Percentiles rank a stretch among this genome's conserved stretches.
Conservation (phyloP, 1,284 basidiomycete species). For the Cystobasidium slooffiae region DNA sequence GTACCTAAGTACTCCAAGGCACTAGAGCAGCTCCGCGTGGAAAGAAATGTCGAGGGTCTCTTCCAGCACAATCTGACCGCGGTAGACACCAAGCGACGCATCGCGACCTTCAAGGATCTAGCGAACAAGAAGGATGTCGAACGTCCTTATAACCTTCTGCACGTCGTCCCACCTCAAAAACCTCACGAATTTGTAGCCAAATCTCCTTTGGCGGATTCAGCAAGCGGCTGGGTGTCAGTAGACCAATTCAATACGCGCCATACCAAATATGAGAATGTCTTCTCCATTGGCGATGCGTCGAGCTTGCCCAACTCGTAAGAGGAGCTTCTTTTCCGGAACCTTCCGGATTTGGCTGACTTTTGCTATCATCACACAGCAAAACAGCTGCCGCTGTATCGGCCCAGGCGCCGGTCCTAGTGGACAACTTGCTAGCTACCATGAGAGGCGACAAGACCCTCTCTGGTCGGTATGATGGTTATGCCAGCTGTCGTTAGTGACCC, state of each 20-base stretch:
- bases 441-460: conserved; percentile 63
- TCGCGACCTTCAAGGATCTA: conserved; percentile 76
- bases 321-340: not conserved
- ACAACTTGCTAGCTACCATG: conserved; percentile 84
- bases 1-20: conserved; percentile 87
- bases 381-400: conserved; percentile 91
- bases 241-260: conserved; percentile 80
- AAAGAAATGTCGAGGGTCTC: conserved; percentile 76
- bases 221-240: conserved; percentile 81
- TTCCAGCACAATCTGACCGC: conserved; percentile 85
- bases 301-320: conserved; percentile 77
- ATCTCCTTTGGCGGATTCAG: conserved; percentile 53
- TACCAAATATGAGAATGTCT: conserved; percentile 79
- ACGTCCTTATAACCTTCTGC: conserved; percentile 63
- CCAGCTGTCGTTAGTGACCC: conserved; percentile 60
- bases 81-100: conserved; percentile 70
- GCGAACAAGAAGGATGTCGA: conserved; percentile 49
- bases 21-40: conserved; percentile 73
- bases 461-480: conserved; percentile 56
- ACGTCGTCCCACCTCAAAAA: conserved; percentile 89
- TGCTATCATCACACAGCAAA: conserved; percentile 61
- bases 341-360: not conserved
- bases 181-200: conserved; percentile 79
- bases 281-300: conserved; percentile 86
- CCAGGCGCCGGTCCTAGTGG: conserved; percentile 88